Evolutionary conservation across 148 eudicot species (phyloP), one percentile per base, ranked within the genome.

Genomic region (Fagopyrum tataricum): DNA sequence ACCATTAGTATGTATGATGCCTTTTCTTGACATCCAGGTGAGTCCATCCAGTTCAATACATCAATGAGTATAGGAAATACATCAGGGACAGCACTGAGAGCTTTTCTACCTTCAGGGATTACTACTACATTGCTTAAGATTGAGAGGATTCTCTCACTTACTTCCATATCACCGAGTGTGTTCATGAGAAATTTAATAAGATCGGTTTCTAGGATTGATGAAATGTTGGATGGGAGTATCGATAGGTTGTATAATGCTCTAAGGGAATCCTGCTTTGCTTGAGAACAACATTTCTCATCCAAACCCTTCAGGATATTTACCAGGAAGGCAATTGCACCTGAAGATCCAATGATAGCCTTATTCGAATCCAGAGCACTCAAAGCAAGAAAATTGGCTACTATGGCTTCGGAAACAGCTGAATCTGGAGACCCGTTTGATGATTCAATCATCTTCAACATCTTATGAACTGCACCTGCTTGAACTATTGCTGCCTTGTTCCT

Each of bases 401-500:
- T 84, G 17, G 97, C 96, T 83, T 90, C 97, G 0, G 88, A 79
- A 44, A 84, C 47, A 72, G 82, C 70, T 24, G 78, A 47, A 14
- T 83, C 75, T 0, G 80, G 75, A 44, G 61, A 76, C 42, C 82
- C 87, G 2, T 84, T 76, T 6, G 87, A 81, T 15, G 88, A 79
- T 61, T 91, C 79, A 41, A 89, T 79, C 46, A 89, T 84, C 78
- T 83, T 84, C 13, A 95, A 84, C 93, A 95, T 95, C 85, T 91
- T 95, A 69, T 95, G 97, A 69, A 91, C 83, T 21, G 92, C 96
- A 73, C 98, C 97, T 4, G 96, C 91, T 83, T 88, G 87, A 58
- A 91, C 98, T 75, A 95, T 88, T 66, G 97, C 97, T 3, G 86
- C 88, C 80, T 91, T 95, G 79, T 95, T 95, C 84, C 98, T 95